Evolutionary conservation across 306 rosid genomes (phyloP).

Genomic region (Fragaria nilgerrensis): DNA sequence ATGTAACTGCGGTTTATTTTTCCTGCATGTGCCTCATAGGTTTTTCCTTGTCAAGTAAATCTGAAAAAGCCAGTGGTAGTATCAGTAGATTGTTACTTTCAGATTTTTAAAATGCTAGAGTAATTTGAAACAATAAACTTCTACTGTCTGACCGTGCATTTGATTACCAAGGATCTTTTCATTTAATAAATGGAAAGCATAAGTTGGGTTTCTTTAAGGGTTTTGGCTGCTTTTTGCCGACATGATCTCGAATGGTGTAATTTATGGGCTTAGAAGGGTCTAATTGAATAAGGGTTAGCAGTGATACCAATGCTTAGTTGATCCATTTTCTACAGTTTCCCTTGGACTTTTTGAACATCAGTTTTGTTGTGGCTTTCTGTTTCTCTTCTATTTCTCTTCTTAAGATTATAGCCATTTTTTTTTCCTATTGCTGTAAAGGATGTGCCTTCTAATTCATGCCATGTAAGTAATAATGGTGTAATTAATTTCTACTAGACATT

Average conservation of each 20-base stretch:
- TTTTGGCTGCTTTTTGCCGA: constrained; percentile 23
- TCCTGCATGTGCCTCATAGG: too few relatives aligned
- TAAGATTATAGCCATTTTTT: background rate
- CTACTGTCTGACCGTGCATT: background rate
- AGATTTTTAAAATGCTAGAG: background rate
- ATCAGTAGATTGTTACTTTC: background rate
- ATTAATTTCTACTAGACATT: background rate
- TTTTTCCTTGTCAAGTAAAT: too few relatives aligned
- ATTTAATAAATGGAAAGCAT: background rate
- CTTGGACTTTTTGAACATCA: background rate
- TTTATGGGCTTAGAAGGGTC: constrained; percentile 97
- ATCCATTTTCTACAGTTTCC: constrained; percentile 4
- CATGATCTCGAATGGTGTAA: constrained; percentile 52
- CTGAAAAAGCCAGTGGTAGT: too few relatives aligned
- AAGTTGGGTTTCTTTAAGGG: background rate
- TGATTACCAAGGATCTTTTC: background rate
- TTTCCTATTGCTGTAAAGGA: background rate
- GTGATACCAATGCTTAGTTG: background rate
- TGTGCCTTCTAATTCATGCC: background rate
- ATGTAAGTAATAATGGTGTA: background rate
- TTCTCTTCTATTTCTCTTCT: background rate
- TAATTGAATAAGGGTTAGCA: constrained; percentile 71
- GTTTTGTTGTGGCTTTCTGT: background rate
- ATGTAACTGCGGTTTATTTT: too few relatives aligned
- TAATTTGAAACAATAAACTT: background rate